Evolutionary conservation across 2,329 filamentous ascomycete species (phyloP).

Genomic region (Exophiala viscosa): DNA sequence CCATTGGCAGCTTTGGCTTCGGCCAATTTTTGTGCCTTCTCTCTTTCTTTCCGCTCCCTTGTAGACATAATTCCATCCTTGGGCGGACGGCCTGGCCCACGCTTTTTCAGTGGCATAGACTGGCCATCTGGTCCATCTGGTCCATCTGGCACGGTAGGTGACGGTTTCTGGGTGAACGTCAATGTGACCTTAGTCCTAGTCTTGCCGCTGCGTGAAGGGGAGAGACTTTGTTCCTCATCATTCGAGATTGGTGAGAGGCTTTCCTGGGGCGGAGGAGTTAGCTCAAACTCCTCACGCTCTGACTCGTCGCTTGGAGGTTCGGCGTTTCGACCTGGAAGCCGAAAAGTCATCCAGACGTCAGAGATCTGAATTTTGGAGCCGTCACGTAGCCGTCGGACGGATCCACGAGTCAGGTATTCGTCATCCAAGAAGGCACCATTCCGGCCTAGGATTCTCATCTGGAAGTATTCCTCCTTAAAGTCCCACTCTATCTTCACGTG

Average conservation of each 20-base stretch:
- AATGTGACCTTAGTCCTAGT: slow-evolving; percentile 22
- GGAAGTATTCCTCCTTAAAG: slow-evolving; percentile 54
- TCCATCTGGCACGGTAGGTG: slow-evolving; percentile 8
- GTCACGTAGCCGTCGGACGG: slow-evolving; percentile 50
- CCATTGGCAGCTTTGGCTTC: slow-evolving; percentile 43
- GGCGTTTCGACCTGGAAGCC: slow-evolving; percentile 20
- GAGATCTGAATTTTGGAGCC: slow-evolving; percentile 58
- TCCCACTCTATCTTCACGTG: slow-evolving; percentile 61
- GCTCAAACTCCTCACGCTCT: slow-evolving; percentile 19
- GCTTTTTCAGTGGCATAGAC: slow-evolving; percentile 37
- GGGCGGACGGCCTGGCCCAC: slow-evolving; percentile 60
- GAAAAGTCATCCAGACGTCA: slow-evolving; percentile 26
- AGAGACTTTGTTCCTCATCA: slow-evolving; percentile 17
- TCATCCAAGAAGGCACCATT: slow-evolving; percentile 57
- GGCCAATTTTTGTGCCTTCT: slow-evolving; percentile 51
- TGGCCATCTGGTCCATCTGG: slow-evolving; percentile 23
- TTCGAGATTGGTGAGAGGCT: slow-evolving; percentile 16
- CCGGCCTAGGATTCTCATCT: slow-evolving; percentile 56
- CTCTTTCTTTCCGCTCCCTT: slow-evolving; percentile 55
- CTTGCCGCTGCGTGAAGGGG: slow-evolving; percentile 14
- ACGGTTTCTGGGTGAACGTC: slow-evolving; percentile 8
- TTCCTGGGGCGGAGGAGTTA: slow-evolving; percentile 5
- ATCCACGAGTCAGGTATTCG: slow-evolving; percentile 46
- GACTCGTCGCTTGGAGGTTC: slow-evolving; percentile 20
- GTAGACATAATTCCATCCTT: slow-evolving; percentile 67